Base-by-base conservation (phyloP, 2,329 filamentous ascomycete genomes). In the Cercospora nicotianae region DNA sequence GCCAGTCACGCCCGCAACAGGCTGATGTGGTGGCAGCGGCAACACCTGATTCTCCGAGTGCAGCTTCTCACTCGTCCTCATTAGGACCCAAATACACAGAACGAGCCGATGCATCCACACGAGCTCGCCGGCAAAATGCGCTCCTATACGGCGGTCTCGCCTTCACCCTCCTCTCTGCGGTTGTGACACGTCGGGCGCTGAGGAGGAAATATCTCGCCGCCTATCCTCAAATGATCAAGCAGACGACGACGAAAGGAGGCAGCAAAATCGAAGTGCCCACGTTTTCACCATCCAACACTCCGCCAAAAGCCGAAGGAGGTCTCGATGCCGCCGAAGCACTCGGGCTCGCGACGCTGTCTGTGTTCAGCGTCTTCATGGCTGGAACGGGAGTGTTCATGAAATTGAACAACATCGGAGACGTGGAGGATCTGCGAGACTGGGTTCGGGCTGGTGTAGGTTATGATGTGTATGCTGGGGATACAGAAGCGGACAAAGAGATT, bases 271-370 rank as follows among this genome's bases (percentile, higher is more conserved):
- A 68, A n/a, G 30, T 70, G 16, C 71, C 69, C 13, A 66, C 65
- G 16, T 73, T 72, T 55, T 60, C 70, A 9, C 64, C 64, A 1
- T 71, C 70, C 6, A 71, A 72, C 33, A 65, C 61, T 20, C 63
- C 60, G 13, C 64, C 67, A 4, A 72, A 69, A 33, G 70, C 68
- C 8, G 71, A 90, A 75, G 89, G 89, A 7, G 85, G 87, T 1
- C 78, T 91, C 45, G 90, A 97, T 70, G 94, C 94, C 0, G 81
- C 91, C 36, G 91, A 96, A 79, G 94, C 94, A 0, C 83, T 99
- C 23, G 91, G 90, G 60, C 83, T 97, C 39, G 95, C 94, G 0
- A 97, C 94, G 0, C 85, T 97, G 73, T 97, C 97, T 74, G 92
- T 95, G 12, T 76, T 89, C 33, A 91, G 89, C 73, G 87, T 95